Conservation (phyloP, 2,329 filamentous ascomycete species). For the Pseudogymnoascus sp. region DNA sequence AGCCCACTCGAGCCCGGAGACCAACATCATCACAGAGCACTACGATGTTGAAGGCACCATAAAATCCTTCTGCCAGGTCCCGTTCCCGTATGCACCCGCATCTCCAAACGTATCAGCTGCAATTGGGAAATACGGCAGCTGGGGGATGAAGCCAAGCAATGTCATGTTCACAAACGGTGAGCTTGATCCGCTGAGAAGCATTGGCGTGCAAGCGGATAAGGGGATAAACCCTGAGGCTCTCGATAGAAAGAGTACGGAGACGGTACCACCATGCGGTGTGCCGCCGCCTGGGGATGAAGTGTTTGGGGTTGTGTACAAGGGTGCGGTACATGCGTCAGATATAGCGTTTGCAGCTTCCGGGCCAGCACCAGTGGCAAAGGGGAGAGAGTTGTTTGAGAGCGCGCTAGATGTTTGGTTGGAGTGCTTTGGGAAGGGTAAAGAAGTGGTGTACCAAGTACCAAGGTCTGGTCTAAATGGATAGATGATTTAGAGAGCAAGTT, state of each 20-base stretch:
- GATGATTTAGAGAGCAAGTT: not conserved
- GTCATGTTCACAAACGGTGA: not conserved
- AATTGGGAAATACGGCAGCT: not conserved
- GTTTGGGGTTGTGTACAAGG: constrained; percentile 1
- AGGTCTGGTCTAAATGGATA: not conserved
- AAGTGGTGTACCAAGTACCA: not conserved
- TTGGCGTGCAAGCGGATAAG: not conserved
- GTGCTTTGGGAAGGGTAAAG: constrained; percentile 5
- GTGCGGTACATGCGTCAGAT: not conserved
- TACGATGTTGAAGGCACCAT: not conserved
- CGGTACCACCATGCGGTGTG: not conserved
- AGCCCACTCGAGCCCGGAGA: not conserved
- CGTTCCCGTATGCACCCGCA: not conserved
- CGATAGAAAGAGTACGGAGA: not conserved
- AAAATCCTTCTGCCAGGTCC: not conserved
- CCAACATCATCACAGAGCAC: not conserved
- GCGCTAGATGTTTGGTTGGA: constrained; percentile 12
- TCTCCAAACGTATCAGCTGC: not conserved
- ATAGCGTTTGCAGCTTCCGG: not conserved
- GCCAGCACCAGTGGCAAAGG: not conserved
- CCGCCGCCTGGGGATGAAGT: not conserved
- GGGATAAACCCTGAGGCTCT: not conserved
- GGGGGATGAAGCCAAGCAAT: not conserved
- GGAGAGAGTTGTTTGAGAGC: constrained; percentile 8
- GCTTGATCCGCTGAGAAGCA: not conserved